phyloP scores from a whole-genome alignment of 2,329 filamentous ascomycete species.

The Cladophialophora chaetospira region DNA sequence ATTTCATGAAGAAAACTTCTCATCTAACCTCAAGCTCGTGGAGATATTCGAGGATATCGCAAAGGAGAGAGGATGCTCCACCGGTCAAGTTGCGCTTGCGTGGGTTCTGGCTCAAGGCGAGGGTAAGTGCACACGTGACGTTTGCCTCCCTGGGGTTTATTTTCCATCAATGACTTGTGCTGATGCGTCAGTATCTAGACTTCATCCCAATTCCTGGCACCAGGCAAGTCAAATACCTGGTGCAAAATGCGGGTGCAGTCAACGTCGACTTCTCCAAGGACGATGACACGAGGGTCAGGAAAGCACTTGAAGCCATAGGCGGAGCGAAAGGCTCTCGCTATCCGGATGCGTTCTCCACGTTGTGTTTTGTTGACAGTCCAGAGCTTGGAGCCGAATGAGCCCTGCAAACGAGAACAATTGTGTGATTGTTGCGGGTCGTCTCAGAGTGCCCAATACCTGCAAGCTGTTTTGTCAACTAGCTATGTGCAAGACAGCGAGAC shows the following conservation, averaged over 20 bases:
- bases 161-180: not conserved
- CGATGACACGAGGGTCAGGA: constrained; percentile 15
- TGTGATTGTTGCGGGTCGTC: no score
- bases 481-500: no score
- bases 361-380: constrained; percentile 13
- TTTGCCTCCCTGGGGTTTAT: no score
- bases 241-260: constrained; percentile 43
- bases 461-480: no score
- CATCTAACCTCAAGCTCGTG: constrained; percentile 58
- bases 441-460: no score
- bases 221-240: constrained; percentile 49
- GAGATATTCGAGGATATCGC: constrained; percentile 54
- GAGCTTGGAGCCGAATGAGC: constrained; percentile 2
- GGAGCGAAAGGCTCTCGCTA: constrained; percentile 15
- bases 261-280: constrained; percentile 17
- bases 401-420: not conserved
- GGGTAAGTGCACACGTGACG: not conserved
- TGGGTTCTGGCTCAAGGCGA: constrained; percentile 65
- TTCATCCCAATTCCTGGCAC: constrained; percentile 63
- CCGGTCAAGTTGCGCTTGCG: constrained; percentile 61
- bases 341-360: not conserved
- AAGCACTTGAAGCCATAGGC: constrained; percentile 7
- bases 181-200: constrained; percentile 38
- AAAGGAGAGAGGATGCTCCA: constrained; percentile 55
- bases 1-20: constrained; percentile 56